Percentiles rank a stretch among this genome's conserved stretches.
Evolutionary conservation across 306 rosid species (phyloP).

Genomic region (Quercus berberidifolia): DNA sequence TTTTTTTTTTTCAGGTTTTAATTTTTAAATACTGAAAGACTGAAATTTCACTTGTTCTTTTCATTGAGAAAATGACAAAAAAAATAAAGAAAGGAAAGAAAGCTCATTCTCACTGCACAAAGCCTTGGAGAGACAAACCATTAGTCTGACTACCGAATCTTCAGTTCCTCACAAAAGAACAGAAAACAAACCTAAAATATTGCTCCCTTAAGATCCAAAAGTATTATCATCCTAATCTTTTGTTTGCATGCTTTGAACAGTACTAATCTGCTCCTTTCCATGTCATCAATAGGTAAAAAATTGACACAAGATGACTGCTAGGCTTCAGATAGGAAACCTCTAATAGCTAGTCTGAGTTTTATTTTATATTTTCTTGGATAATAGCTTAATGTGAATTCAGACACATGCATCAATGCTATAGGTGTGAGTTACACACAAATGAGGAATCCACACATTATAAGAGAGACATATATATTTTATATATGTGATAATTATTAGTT

Average conservation of each 20-base stretch:
- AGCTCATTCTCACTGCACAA: constrained; percentile 79
- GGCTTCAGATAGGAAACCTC: neutral
- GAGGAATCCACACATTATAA: too few species aligned
- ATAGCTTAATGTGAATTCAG: too few species aligned
- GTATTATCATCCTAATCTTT: constrained; percentile 28
- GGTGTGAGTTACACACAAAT: too few species aligned
- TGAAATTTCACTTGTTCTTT: constrained; percentile 42
- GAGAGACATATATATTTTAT: too few species aligned
- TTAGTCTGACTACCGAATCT: constrained; percentile 65
- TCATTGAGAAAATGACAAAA: constrained; percentile 68
- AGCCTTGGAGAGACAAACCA: constrained; percentile 59
- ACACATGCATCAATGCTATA: too few species aligned
- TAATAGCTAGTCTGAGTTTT: neutral
- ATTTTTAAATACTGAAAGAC: constrained; percentile 22
- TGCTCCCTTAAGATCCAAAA: constrained; percentile 34
- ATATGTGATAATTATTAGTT: too few species aligned
- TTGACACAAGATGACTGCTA: neutral
- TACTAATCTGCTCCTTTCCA: constrained; percentile 44
- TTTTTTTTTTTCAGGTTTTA: constrained; percentile 10
- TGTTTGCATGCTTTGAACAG: constrained; percentile 49
- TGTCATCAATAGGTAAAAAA: constrained; percentile 22
- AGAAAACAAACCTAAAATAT: constrained; percentile 31
- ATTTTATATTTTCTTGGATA: too few species aligned
- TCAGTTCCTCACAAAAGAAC: constrained; percentile 58
- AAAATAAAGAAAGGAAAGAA: constrained; percentile 50